Conservation (phyloP, 2,329 filamentous ascomycete genomes). For the Scedosporium apiospermum region DNA sequence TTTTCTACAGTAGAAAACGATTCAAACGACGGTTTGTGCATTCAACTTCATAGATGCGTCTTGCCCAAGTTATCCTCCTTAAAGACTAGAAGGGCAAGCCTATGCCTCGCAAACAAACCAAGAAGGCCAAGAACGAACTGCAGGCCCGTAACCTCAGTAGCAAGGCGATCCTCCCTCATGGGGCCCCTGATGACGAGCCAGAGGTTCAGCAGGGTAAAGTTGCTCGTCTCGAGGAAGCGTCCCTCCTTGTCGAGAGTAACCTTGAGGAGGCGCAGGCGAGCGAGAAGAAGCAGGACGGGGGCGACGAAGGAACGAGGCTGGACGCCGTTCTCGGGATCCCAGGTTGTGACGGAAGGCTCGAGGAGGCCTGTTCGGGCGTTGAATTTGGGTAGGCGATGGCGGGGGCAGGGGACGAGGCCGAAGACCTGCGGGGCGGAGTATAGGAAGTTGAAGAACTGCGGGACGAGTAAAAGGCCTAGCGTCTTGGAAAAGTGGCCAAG, state of each 20-base stretch:
- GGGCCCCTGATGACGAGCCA: conserved; percentile 96
- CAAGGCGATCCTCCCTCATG: conserved; percentile 75
- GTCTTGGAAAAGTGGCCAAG: conserved; percentile 98
- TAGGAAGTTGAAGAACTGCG: conserved; percentile 92
- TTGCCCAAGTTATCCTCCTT: conserved; percentile 70
- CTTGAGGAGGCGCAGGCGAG: conserved; percentile 56
- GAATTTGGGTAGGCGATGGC: conserved; percentile 84
- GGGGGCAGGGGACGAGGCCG: conserved; percentile 79
- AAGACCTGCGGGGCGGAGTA: conserved; percentile 93
- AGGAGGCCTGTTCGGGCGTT: conserved; percentile 76
- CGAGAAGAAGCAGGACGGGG: conserved; percentile 56
- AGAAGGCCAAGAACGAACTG: conserved; percentile 69
- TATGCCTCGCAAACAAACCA: conserved; percentile 78
- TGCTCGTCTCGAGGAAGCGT: conserved; percentile 68
- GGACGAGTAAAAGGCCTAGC: conserved; percentile 77
- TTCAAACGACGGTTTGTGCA: neutral
- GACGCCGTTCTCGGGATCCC: conserved; percentile 42
- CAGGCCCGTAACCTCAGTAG: conserved; percentile 68
- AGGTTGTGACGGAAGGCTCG: conserved; percentile 77
- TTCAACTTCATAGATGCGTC: conserved; percentile 12
- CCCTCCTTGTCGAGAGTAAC: conserved; percentile 60
- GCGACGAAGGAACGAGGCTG: conserved; percentile 60
- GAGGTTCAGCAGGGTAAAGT: conserved; percentile 88
- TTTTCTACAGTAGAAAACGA: neutral
- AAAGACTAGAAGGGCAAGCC: conserved; percentile 79